Base-by-base conservation (phyloP, 768 basidiomycete genomes). In the Boletus vermiculosoides region DNA sequence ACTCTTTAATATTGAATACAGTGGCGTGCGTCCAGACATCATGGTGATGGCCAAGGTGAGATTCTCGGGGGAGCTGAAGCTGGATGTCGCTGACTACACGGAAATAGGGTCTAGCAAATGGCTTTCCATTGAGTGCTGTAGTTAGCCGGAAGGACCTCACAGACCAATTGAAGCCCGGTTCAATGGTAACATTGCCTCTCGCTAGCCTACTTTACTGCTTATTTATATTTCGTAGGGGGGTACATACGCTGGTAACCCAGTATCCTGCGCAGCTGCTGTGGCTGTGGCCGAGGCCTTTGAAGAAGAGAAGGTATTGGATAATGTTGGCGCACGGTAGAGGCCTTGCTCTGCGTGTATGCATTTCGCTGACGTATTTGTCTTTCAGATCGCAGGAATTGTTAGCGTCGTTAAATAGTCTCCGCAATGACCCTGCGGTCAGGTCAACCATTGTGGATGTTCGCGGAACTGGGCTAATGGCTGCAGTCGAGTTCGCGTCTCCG, bases 181-280 rank as follows among this genome's bases (percentile, higher is more conserved):
- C 84, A 10, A 87, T 93, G 86, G 90, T 88, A 28, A 49, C 76
- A 42, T 41, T 47, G 16, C 20, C 9, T 45, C 31, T 30, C 9
- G 20, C 31, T 46, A 12, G 40, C 12, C 10, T 40, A 15, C 22
- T 34, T 57, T 16, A 20, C 37, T n/a, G 36, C 58, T 64, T 23
- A 69, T 56, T 12, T 16, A n/a, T 12, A 45, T 52, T 25, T 55
- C 37, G 45, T 58, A 88, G 87, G 91, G 90, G 28, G 92, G 93
- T 23, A 94, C 93, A 5, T 95, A 94, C 60, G 92, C 91, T 1
- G 95, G 95, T 28, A 98, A 96, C 65, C 86, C 92, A 0, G 92
- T 98, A 0, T 79, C 90, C 0, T 98, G 95, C 66, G 95, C 96
- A 0, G 96, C 96, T 5, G 95, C 87, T 4, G 78, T 87, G 22